A percentile compares a stretch with the other conserved stretches of the same genome.
Evolutionary conservation across 2,329 filamentous ascomycete species (phyloP).

Genomic region (Pyrenochaeta sp.): DNA sequence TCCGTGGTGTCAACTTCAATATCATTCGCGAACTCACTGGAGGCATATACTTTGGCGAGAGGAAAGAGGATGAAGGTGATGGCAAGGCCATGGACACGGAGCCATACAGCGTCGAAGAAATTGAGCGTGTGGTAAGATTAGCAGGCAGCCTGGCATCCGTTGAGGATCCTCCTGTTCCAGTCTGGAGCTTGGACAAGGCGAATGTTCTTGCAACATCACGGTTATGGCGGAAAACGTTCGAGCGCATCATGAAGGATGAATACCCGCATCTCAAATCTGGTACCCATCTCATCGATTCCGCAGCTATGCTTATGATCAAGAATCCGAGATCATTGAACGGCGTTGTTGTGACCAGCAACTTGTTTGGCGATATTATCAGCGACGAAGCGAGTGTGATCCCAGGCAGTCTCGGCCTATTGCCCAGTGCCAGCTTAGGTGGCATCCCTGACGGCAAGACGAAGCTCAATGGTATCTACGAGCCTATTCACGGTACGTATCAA

Average conservation of each 20-base stretch:
- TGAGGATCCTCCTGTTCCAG: constrained; percentile 76
- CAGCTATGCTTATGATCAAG: constrained; percentile 98
- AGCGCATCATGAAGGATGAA: constrained; percentile 84
- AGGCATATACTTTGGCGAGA: constrained; percentile 94
- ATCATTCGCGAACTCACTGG: constrained; percentile 92
- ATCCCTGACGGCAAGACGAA: constrained; percentile 84
- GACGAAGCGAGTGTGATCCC: constrained; percentile 96
- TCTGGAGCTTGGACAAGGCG: constrained; percentile 93
- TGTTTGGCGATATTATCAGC: constrained; percentile 95
- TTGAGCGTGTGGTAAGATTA: constrained; percentile 86
- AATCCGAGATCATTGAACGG: constrained; percentile 88
- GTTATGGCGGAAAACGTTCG: constrained; percentile 87
- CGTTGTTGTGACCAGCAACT: constrained; percentile 88
- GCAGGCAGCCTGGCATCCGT: constrained; percentile 82
- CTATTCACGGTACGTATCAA: constrained; percentile 79
- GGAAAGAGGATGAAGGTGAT: constrained; percentile 79
- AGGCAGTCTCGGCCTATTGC: constrained; percentile 85
- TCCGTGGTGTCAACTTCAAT: constrained; percentile 88
- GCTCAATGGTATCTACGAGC: constrained; percentile 96
- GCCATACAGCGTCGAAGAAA: constrained; percentile 83
- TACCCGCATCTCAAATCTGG: constrained; percentile 85
- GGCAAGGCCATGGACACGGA: constrained; percentile 84
- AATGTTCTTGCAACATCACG: constrained; percentile 92
- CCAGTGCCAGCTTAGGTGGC: constrained; percentile 85
- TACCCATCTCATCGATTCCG: constrained; percentile 93